Evolutionary conservation across 371 early-diverging fungal genomes (phyloP).

Genomic region (Basidiobolus meristosporus): DNA sequence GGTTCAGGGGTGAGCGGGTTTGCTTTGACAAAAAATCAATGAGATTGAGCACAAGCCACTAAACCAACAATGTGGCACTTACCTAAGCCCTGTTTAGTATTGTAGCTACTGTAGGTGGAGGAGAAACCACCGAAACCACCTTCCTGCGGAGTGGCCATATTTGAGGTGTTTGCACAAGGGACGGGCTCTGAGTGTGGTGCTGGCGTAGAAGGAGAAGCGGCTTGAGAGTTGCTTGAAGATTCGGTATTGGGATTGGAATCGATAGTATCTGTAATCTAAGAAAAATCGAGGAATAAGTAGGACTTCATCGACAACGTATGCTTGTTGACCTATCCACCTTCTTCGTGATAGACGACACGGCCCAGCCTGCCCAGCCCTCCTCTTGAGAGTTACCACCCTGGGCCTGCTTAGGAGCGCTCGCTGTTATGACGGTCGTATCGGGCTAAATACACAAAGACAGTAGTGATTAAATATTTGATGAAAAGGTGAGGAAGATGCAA

Average conservation of each 20-base stretch:
- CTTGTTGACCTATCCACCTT: constrained; percentile 4
- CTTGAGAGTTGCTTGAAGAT: constrained; percentile 2
- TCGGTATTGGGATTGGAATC: background rate
- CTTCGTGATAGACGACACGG: constrained; percentile 38
- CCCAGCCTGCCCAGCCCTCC: constrained; percentile 48
- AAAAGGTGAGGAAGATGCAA: background rate
- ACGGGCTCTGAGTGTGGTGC: background rate
- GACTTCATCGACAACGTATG: background rate
- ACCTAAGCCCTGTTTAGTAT: too few relatives aligned
- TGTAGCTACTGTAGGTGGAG: too few relatives aligned
- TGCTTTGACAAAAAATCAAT: too few relatives aligned
- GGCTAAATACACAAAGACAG: constrained; percentile 3
- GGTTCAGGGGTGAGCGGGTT: too few relatives aligned
- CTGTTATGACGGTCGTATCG: constrained; percentile 6
- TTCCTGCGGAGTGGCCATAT: too few relatives aligned
- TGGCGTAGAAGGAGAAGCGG: background rate
- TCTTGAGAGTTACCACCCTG: background rate
- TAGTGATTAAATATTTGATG: background rate
- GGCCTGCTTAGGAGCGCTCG: constrained; percentile 1
- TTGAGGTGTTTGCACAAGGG: background rate
- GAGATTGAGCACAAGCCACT: too few relatives aligned
- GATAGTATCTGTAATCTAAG: constrained; percentile 10
- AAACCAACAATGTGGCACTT: too few relatives aligned
- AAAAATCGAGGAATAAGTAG: constrained; percentile 4
- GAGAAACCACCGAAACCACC: too few relatives aligned